phyloP scores from a whole-genome alignment of 1,139 yeast genomes.

The Kazachstania sp. region DNA sequence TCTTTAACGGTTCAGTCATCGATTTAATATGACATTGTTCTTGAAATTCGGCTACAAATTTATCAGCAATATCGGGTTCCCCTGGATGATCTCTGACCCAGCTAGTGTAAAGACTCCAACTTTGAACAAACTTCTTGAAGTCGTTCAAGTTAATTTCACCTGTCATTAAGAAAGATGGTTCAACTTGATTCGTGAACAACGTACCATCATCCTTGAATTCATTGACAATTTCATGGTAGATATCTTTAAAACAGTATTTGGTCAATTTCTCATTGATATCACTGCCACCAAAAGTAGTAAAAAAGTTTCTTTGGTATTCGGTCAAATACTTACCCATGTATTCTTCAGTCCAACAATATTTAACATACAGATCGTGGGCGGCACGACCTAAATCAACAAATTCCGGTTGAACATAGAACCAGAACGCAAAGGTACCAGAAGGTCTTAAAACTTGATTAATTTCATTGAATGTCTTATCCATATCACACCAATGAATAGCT shows the following conservation, averaged over 20 bases:
- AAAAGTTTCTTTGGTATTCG: slow-evolving; percentile 52
- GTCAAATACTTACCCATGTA: slow-evolving; percentile 62
- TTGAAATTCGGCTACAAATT: slow-evolving; percentile 39
- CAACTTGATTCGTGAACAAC: slow-evolving; percentile 36
- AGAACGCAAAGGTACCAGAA: slow-evolving; percentile 60
- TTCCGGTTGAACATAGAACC: slow-evolving; percentile 65
- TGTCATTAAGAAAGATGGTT: slow-evolving; percentile 22
- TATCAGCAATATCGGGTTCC: slow-evolving; percentile 34
- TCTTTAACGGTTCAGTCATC: slow-evolving; percentile 35
- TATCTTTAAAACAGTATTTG: slow-evolving; percentile 33
- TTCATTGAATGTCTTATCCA: slow-evolving; percentile 43
- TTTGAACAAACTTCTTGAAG: slow-evolving; percentile 43
- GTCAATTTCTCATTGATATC: slow-evolving; percentile 31
- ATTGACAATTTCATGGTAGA: slow-evolving; percentile 19
- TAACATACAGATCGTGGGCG: slow-evolving; percentile 23
- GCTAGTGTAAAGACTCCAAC: slow-evolving; percentile 62
- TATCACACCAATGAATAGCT: slow-evolving; percentile 69
- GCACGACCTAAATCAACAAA: slow-evolving; percentile 27
- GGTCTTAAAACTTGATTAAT: slow-evolving; percentile 44
- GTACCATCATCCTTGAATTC: slow-evolving; percentile 27
- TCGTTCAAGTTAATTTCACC: slow-evolving; percentile 32
- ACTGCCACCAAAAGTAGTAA: slow-evolving; percentile 37
- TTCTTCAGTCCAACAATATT: slow-evolving; percentile 31
- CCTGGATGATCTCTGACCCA: slow-evolving; percentile 36
- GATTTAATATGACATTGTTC: slow-evolving; percentile 38